phyloP scores from a whole-genome alignment of 164 flowering plant genomes.

The Cinnamomum micranthum region DNA sequence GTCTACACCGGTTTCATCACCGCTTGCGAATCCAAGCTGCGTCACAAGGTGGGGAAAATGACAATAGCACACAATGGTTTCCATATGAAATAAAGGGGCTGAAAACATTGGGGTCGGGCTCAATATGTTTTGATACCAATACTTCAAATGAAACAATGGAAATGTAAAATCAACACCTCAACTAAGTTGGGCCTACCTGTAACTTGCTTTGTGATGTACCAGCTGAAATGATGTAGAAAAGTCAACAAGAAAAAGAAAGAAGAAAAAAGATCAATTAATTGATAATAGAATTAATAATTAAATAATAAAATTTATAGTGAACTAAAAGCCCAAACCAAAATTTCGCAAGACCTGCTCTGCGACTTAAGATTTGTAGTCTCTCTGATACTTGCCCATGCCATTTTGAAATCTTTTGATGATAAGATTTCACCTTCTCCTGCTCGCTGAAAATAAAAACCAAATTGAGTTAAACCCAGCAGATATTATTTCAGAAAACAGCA shows the following conservation, averaged over 20 bases:
- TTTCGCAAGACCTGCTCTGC: constrained; percentile 50
- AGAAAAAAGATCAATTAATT: constrained; percentile 16
- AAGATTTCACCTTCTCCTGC: constrained; percentile 74
- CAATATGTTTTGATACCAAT: background rate
- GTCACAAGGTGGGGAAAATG: background rate
- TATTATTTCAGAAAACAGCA: background rate
- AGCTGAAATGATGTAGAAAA: constrained; percentile 30
- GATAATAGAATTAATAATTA: background rate
- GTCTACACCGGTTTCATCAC: too few species aligned
- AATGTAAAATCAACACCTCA: constrained; percentile 9
- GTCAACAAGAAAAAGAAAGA: constrained; percentile 5
- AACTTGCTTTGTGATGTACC: constrained; percentile 60
- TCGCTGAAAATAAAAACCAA: constrained; percentile 45
- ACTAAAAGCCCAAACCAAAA: background rate
- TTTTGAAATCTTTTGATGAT: constrained; percentile 74
- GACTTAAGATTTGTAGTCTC: constrained; percentile 54
- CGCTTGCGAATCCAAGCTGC: too few species aligned
- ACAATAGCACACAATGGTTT: background rate
- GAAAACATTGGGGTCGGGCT: background rate
- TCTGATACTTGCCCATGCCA: constrained; percentile 90
- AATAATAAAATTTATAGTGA: background rate
- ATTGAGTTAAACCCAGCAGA: background rate
- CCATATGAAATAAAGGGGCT: background rate
- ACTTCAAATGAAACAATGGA: background rate
- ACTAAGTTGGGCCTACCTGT: constrained; percentile 21